phyloP scores from a whole-genome alignment of 2,329 filamentous ascomycete genomes.

The Colletotrichum graminicola region DNA sequence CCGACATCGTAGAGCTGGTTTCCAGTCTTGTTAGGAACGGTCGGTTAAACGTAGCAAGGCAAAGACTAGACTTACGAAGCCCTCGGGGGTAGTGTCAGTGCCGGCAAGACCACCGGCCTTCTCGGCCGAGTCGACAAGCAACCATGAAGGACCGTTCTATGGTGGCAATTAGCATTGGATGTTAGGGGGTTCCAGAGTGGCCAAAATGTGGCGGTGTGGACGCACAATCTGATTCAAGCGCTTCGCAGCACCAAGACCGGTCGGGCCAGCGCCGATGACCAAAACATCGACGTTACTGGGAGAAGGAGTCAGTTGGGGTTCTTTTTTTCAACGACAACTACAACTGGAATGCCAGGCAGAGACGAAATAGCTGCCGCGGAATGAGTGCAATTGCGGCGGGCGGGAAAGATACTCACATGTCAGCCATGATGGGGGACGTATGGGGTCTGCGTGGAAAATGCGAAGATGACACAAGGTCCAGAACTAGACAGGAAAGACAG shows the following conservation, averaged over 20 bases:
- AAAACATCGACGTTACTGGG: constrained; percentile 92
- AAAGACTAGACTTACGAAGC: constrained; percentile 81
- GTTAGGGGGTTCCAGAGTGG: constrained; percentile 40
- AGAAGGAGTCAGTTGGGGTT: constrained; percentile 31
- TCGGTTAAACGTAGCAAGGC: not conserved
- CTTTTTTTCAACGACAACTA: not conserved
- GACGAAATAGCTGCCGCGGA: not conserved
- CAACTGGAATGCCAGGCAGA: not conserved
- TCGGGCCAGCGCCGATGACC: constrained; percentile 97
- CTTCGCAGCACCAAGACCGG: constrained; percentile 97
- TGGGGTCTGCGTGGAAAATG: constrained; percentile 15
- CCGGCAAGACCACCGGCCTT: constrained; percentile 95
- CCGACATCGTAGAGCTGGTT: constrained; percentile 95
- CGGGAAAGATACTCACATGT: constrained; percentile 44
- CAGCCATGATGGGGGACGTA: constrained; percentile 47
- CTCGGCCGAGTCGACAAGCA: constrained; percentile 93
- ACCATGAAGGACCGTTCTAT: constrained; percentile 92
- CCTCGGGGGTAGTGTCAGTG: constrained; percentile 94
- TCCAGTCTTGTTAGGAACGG: not conserved
- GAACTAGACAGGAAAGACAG: constrained; percentile 2
- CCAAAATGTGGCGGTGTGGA: constrained; percentile 50
- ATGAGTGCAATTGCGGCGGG: not conserved
- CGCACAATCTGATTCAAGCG: constrained; percentile 95
- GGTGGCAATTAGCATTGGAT: constrained; percentile 24
- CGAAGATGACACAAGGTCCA: constrained; percentile 4